Conservation (phyloP, 2,329 filamentous ascomycete species). For the Fusarium ambrosium region DNA sequence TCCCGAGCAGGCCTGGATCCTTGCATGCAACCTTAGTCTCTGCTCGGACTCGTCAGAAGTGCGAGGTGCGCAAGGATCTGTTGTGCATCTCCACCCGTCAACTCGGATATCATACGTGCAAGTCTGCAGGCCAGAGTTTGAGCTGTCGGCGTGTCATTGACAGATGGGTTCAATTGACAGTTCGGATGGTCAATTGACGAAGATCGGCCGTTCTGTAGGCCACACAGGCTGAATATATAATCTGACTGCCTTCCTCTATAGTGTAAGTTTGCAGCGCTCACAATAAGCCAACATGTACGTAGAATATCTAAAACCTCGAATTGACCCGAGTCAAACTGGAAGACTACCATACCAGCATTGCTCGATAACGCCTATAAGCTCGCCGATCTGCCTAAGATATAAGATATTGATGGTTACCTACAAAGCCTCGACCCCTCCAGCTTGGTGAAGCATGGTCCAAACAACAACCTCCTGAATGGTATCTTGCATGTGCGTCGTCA, state of each 20-base stretch:
- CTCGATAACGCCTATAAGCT: background rate
- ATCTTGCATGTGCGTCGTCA: constrained; percentile 14
- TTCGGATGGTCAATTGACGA: background rate
- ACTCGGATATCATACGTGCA: background rate
- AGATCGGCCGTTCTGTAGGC: background rate
- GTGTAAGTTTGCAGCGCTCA: background rate
- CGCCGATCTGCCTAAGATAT: background rate
- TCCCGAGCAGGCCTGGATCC: background rate
- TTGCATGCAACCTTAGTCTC: background rate
- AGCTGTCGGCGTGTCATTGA: background rate
- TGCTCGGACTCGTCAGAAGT: background rate
- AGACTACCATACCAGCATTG: background rate
- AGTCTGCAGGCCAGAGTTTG: background rate
- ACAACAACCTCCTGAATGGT: background rate
- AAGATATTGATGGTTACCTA: background rate
- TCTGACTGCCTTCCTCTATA: background rate
- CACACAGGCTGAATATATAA: background rate
- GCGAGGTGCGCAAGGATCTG: background rate
- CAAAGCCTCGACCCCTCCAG: background rate
- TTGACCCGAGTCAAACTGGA: background rate
- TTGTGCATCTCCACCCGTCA: background rate
- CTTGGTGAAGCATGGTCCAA: background rate
- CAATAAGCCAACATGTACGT: background rate
- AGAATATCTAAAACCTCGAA: background rate
- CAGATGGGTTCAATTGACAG: background rate